Evolutionary conservation across 2,329 filamentous ascomycete genomes (phyloP), one percentile per base, ranked within the genome.

Genomic region (Metarhizium sp.): DNA sequence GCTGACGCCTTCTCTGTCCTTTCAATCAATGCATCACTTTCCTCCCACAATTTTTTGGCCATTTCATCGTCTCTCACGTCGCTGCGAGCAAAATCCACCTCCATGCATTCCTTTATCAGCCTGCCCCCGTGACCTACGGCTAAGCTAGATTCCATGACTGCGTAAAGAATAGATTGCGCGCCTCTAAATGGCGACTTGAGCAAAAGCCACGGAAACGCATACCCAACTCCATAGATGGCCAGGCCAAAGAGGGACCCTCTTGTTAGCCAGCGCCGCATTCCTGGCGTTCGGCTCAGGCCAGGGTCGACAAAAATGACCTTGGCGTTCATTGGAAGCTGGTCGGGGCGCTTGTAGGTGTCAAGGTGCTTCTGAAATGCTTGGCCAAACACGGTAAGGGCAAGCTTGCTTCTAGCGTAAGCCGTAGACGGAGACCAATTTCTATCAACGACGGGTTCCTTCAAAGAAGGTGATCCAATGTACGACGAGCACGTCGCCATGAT

Each of bases 331-430:
- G 90, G 90, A 50, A 88, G 76, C 59, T 86, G 81, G 67, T 99
- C 94, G 0, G 92, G 90, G 29, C 94, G 81, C 64, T 88, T 82
- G 71, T 95, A 95, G 2, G 86, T 75, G 61, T 91, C 85, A 50
- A 99, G 78, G 68, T 96, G 92, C 68, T 95, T 94, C 72, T 97
- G 92, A 69, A 92, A 96, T 8, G 92, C 88, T 51, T 87, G 81
- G 0, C 89, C 92, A 67, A 99, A 97, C 16, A 88, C 84, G 78
- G 92, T 95, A 49, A 96, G 77, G 0, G 94, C 90, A 32, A 97
- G 75, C 77, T 86, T 80, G 75, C 79, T 82, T 72, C 80, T 75
- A 65, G 87, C 76, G 64, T 86, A 89, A 18, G 82, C 80, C 46
- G 72, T 78, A 4, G 71, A 69, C 0, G 83, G 76, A 0, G 80